These are phyloP conservation scores for Trametes villosa DNA, from an alignment of 768 basidiomycete species.

Conservation along the genomic window DNA sequence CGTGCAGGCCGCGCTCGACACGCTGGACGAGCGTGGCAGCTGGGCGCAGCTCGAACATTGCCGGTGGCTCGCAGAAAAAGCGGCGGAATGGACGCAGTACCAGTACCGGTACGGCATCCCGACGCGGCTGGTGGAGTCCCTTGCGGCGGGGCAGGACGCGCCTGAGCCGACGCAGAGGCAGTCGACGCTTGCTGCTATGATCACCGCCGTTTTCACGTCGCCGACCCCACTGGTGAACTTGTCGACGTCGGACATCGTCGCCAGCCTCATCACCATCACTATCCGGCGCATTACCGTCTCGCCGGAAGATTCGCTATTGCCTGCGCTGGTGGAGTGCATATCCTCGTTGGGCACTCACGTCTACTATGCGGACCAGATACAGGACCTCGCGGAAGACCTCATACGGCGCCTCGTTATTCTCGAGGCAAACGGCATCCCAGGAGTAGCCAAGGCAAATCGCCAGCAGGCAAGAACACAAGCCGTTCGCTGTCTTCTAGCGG, in stretches of 20 bases:
- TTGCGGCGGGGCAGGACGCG: constrained; percentile 65
- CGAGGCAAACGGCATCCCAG: constrained; percentile 63
- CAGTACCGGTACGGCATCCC: constrained; percentile 93
- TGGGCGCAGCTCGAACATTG: constrained; percentile 78
- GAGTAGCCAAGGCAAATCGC: constrained; percentile 41
- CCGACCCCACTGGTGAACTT: constrained; percentile 85
- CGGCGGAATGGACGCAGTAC: constrained; percentile 88
- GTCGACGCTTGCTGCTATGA: constrained; percentile 72
- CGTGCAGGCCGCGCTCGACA: constrained; percentile 73
- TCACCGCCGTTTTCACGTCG: constrained; percentile 81
- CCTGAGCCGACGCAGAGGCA: constrained; percentile 54
- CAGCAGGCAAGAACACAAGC: constrained; percentile 61
- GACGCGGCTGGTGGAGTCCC: constrained; percentile 78
- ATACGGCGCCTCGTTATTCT: constrained; percentile 73
- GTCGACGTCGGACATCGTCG: constrained; percentile 87
- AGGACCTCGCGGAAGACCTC: constrained; percentile 86
- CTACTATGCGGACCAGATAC: constrained; percentile 95
- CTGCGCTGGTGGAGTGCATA: constrained; percentile 73
- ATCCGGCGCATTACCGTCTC: constrained; percentile 69
- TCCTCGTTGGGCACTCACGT: constrained; percentile 87
- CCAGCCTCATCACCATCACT: constrained; percentile 74
- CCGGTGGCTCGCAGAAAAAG: constrained; percentile 78
- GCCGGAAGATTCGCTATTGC: constrained; percentile 65
- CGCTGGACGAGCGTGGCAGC: constrained; percentile 59
- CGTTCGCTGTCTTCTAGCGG: constrained; percentile 70